phyloP scores from a whole-genome alignment of 257 asterid species.

The Penstemon eatonii region DNA sequence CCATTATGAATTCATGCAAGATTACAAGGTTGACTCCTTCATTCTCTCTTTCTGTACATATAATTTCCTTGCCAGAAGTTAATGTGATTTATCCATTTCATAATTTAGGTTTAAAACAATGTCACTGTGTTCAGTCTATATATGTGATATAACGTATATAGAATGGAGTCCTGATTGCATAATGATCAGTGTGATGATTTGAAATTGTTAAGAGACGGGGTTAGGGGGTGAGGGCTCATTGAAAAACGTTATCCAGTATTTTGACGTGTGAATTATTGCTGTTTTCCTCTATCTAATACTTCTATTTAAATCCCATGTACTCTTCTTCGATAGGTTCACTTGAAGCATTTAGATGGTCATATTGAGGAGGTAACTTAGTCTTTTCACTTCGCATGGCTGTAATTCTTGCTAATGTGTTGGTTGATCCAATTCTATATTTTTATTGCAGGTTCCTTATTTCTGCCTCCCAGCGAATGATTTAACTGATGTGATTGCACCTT shows the following conservation, averaged over 20 bases:
- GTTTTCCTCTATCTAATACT: neutral
- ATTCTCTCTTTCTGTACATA: neutral
- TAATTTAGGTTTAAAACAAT: neutral
- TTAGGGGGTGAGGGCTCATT: neutral
- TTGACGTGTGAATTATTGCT: neutral
- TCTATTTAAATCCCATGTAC: slow-evolving; percentile 24
- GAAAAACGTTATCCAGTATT: too few species aligned
- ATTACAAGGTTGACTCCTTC: slow-evolving; percentile 72
- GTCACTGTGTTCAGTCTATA: neutral
- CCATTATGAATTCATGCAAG: slow-evolving; percentile 99
- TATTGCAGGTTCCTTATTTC: slow-evolving; percentile 95
- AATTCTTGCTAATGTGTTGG: slow-evolving; percentile 30
- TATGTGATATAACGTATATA: neutral
- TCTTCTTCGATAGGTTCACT: slow-evolving; percentile 66
- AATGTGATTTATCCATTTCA: too few species aligned
- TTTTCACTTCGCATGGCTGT: slow-evolving; percentile 28
- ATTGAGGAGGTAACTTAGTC: slow-evolving; percentile 76
- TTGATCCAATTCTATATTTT: slow-evolving; percentile 41
- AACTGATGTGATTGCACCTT: slow-evolving; percentile 96
- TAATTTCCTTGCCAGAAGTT: neutral
- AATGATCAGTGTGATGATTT: neutral
- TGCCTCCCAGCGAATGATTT: slow-evolving; percentile 97
- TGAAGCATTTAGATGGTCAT: slow-evolving; percentile 98
- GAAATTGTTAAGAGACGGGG: neutral
- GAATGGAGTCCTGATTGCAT: neutral